Conservation (phyloP, 2,329 filamentous ascomycete species). For the Madurella mycetomatis region DNA sequence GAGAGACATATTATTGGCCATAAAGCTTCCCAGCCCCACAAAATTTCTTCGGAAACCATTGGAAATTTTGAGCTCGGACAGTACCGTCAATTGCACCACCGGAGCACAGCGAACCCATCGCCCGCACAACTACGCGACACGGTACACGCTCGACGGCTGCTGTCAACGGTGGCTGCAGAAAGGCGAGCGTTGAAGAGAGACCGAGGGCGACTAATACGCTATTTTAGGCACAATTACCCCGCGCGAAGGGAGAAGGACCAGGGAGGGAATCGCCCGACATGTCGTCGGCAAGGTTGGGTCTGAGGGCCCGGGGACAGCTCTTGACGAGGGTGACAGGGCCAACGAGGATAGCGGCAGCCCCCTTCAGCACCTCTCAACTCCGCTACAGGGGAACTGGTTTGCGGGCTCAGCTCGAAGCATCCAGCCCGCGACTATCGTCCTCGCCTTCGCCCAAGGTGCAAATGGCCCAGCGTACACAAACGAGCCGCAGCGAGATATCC, state of each 20-base stretch:
- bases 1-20: background rate
- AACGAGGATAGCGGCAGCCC: constrained; percentile 7
- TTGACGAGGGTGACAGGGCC: background rate
- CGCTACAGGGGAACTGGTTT: background rate
- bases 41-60: background rate
- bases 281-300: constrained; percentile 14
- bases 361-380: constrained; percentile 10
- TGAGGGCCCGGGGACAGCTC: constrained; percentile 12
- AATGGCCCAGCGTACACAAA: background rate
- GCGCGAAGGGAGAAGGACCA: background rate
- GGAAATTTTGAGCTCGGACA: constrained; percentile 9
- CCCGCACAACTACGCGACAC: background rate
- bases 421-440: background rate
- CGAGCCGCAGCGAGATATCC: background rate
- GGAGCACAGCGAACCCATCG: background rate
- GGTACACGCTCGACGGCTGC: constrained; percentile 3
- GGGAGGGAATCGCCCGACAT: constrained; percentile 9
- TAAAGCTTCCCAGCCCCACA: background rate
- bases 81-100: background rate
- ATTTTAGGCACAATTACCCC: background rate
- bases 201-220: background rate
- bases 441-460: background rate
- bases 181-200: background rate
- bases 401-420: background rate
- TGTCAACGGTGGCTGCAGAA: background rate